Evolutionary conservation across 2,329 filamentous ascomycete species (phyloP), one percentile per base, ranked within the genome.

Genomic region (Rutstroemia sp.): DNA sequence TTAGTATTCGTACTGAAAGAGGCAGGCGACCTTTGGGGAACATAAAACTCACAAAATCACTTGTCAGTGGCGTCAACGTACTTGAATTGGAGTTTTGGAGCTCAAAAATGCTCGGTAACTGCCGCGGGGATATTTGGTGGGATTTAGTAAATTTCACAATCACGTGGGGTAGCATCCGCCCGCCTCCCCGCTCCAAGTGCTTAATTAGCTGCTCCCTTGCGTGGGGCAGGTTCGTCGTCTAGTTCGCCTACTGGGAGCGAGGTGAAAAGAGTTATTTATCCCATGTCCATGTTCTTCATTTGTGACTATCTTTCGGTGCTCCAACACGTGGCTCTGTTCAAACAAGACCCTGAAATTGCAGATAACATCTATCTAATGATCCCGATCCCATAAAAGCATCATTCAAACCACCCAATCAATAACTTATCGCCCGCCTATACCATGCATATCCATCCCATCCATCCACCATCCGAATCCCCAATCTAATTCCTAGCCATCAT

Each of bases 41-140:
- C 4, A 34, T 14, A 5, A 34, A 30, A 34, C 30, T 34, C 27
- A 45, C 2, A 14, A n/a, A 45, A 9, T 23, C n/a, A 47, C 46
- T 51, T 51, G 34, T 17, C 41, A 37, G 34, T 51, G 23, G 38
- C 25, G 12, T 46, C 19, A 46, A 56, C 48, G 27, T 41, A 52
- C 37, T 39, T 56, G 16, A n/a, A 21, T 44, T 48, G 8, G 30
- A 5, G 1, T 19, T 37, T 48, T 23, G 42, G 25, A 48, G 44
- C 44, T 53, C 23, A 16, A 45, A 37, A 48, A 42, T 44, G 53
- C 57, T 56, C 58, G 60, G 39, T 14, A 56, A 51, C 52, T 58
- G 27, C 52, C 52, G 52, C 21, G 38, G 21, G 21, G 44, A 8
- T 16, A 19, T n/a, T 19, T 42, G 39, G 39, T 42, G 39, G 39